Base-by-base conservation (phyloP, 345 rosid genomes). In the Salix koriyanagi region DNA sequence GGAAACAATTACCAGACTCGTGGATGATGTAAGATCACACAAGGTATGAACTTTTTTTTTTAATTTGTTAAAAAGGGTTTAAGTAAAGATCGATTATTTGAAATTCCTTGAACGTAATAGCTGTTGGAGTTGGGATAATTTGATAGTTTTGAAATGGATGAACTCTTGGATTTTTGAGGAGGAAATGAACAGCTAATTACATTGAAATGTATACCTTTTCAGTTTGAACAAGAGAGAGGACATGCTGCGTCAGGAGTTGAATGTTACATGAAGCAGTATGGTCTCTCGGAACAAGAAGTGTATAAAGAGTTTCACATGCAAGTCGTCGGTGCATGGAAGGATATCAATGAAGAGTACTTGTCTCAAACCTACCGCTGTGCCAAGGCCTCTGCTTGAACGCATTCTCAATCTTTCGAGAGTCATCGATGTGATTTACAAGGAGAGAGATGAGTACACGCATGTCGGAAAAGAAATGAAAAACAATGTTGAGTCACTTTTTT, bases 1-100 rank as follows among this genome's bases (percentile, higher is more conserved):
- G 14, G 6, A 68, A 26, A 26, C 41, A 12, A 65, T 79, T 8
- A 23, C 75, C 32, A 75, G 88, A 42, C 81, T 83, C 67, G 67
- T 84, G 82, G 76, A 81, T 69, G 88, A 83, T 7, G 39, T 86
- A 12, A 73, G 30, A 0, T 70, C 76, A 23, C 75, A 75, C 26
- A 30, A 70, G 76, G 76, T 80, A 61, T 15, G 39, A 3, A 2
- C 9, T 26, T 65, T 0, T 26, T 0, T 26, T 28, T 25, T 26
- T 25, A 3, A 26, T 44, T 44, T 44, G 50, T 44, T 44, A 13
- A 44, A 13, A 44, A 13, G 3, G 4, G 13, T 44, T 44, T 0
- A 44, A 44, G 50, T 44, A 13, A 44, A 44, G 50, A 44, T 34
- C 36, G 36, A 34, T 44, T 12, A 16, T 13, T 13, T 4, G 4